These are phyloP conservation scores for Aspergillus coremiiformis DNA, from an alignment of 495 filamentous ascomycete genomes.

Conservation along the genomic window DNA sequence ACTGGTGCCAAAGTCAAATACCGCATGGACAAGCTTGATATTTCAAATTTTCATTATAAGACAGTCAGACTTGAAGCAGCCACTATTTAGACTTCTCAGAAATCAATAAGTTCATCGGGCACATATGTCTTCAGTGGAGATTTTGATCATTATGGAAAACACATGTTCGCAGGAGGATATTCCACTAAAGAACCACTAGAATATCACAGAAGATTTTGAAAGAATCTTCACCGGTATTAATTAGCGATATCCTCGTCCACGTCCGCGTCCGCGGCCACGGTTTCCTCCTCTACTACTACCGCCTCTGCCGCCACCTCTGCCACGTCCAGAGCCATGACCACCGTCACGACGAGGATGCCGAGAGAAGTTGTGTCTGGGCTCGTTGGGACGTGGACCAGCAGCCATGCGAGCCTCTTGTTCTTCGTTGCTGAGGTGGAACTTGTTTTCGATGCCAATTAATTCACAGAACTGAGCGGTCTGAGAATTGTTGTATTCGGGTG, in stretches of 20 bases:
- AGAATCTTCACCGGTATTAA: background rate
- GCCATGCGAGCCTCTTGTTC: constrained; percentile 49
- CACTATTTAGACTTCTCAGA: background rate
- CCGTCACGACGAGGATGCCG: constrained; percentile 14
- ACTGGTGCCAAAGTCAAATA: background rate
- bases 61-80: background rate
- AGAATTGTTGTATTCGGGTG: constrained; percentile 71
- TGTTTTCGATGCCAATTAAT: constrained; percentile 67
- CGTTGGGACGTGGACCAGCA: constrained; percentile 24
- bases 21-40: background rate
- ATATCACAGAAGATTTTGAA: background rate
- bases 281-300: too few species aligned
- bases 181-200: background rate
- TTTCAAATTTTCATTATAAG: background rate
- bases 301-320: constrained; percentile 13
- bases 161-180: background rate
- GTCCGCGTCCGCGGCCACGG: constrained; percentile 18
- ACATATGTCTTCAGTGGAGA: background rate
- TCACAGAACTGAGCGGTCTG: constrained; percentile 76
- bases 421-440: constrained; percentile 63
- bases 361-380: constrained; percentile 10
- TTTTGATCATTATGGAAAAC: background rate
- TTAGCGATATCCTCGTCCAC: constrained; percentile 9
- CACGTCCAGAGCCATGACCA: constrained; percentile 7
- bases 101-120: background rate